phyloP scores from a whole-genome alignment of 352 stramenopile genomes.

The Phytophthora fragariae region DNA sequence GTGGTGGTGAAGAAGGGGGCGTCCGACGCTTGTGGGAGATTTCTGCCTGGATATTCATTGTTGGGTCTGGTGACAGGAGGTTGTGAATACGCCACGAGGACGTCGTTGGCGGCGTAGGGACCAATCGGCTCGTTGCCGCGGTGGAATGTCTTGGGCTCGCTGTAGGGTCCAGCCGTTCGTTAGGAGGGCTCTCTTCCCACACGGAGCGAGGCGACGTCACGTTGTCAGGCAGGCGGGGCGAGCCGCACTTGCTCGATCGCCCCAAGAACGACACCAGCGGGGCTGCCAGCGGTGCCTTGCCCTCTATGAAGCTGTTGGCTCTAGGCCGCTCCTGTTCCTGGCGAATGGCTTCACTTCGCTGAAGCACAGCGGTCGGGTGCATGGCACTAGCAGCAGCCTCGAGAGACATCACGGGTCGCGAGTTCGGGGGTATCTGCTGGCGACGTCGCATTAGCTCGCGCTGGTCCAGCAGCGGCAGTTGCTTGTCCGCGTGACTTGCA shows the following conservation, averaged over 20 bases:
- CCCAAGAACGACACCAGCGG: slow-evolving; percentile 46
- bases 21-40: slow-evolving; percentile 30
- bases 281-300: slow-evolving; percentile 24
- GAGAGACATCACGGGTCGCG: slow-evolving; percentile 28
- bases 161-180: slow-evolving; percentile 46
- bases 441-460: slow-evolving; percentile 22
- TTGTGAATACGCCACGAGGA: slow-evolving; percentile 39
- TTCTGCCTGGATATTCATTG: slow-evolving; percentile 18
- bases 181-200: slow-evolving; percentile 41
- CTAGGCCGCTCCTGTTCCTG: slow-evolving; percentile 19
- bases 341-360: slow-evolving; percentile 1
- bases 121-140: slow-evolving; percentile 17
- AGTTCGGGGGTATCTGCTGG: slow-evolving; percentile 20
- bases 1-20: slow-evolving; percentile 18
- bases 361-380: slow-evolving; percentile 17
- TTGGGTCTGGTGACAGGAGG: slow-evolving; percentile 33
- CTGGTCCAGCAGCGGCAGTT: slow-evolving; percentile 38
- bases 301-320: slow-evolving; percentile 23
- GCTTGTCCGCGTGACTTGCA: slow-evolving; percentile 44
- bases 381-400: slow-evolving; percentile 27
- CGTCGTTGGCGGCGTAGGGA: slow-evolving; percentile 29
- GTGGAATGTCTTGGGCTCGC: slow-evolving; percentile 39
- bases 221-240: slow-evolving; percentile 34
- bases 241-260: slow-evolving; percentile 44
- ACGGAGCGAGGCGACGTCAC: slow-evolving; percentile 49